Percentiles rank a stretch among this genome's conserved stretches.
phyloP scores from a whole-genome alignment of 2,329 filamentous ascomycete species.

The Colletotrichum shisoi region DNA sequence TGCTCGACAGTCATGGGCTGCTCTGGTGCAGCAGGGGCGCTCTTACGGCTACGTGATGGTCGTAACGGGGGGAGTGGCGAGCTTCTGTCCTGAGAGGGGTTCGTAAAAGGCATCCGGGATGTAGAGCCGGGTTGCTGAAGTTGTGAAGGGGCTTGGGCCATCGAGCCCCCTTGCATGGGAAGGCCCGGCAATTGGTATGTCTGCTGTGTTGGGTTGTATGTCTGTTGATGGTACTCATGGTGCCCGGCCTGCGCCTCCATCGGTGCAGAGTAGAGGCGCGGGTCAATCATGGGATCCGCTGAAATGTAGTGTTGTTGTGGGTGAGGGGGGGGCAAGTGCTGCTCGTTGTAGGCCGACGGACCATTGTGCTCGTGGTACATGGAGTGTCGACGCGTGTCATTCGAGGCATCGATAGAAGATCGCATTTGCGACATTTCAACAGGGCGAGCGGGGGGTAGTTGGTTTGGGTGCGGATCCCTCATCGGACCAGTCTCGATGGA shows the following conservation, averaged over 20 bases:
- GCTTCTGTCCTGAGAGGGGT: slow-evolving; percentile 35
- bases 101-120: slow-evolving; percentile 40
- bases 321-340: slow-evolving; percentile 32
- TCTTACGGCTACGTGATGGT: slow-evolving; percentile 35
- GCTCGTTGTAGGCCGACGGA: slow-evolving; percentile 25
- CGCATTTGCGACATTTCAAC: slow-evolving; percentile 38
- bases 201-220: slow-evolving; percentile 32
- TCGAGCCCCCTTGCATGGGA: slow-evolving; percentile 27
- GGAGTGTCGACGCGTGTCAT: slow-evolving; percentile 33
- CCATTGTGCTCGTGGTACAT: slow-evolving; percentile 35
- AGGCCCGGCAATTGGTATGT: slow-evolving; percentile 30
- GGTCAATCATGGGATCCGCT: slow-evolving; percentile 34
- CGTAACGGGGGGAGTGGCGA: slow-evolving; percentile 39
- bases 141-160: slow-evolving; percentile 27
- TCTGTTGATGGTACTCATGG: slow-evolving; percentile 33
- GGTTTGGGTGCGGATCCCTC: slow-evolving; percentile 18
- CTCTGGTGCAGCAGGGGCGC: slow-evolving; percentile 22
- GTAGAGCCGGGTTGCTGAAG: slow-evolving; percentile 28
- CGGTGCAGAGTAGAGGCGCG: slow-evolving; percentile 36
- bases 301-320: slow-evolving; percentile 29
- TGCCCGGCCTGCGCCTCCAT: slow-evolving; percentile 31
- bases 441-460: slow-evolving; percentile 35
- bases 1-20: slow-evolving; percentile 24
- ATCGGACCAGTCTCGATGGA: slow-evolving; percentile 25
- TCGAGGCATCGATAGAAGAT: slow-evolving; percentile 29